Base-by-base conservation (phyloP, 805 yeast species). In the Spathaspora passalidarum region DNA sequence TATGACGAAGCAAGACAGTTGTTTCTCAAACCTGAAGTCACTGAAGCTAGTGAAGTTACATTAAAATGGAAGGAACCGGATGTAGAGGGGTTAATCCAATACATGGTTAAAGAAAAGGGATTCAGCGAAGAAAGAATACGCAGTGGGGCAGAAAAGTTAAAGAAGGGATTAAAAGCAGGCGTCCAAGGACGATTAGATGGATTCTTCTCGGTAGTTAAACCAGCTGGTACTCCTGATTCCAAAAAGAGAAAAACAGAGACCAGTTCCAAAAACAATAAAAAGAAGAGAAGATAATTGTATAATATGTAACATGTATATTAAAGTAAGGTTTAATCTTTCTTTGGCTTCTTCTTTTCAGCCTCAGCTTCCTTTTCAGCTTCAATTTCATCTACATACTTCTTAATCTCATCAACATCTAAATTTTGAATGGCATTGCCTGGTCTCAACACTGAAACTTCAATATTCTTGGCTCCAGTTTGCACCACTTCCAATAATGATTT, bases 381-480 rank as follows among this genome's bases (percentile, higher is more conserved):
- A 49, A 92, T 86, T 56, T 81, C 84, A 49, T 83, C 82, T 38
- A 91, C 97, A 54, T 82, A 78, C 47, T 75, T 75, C 55, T 82
- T 85, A 52, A 91, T 82, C 54, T 84, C 87, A 16, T 86, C 96
- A 44, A 81, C 77, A 14, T 81, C 68, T 60, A 91, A 76, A 45
- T 71, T 68, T 51, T 78, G 77, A 54, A 88, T 78, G 32, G 75
- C 66, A 54, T 76, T 70, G 43, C 80, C 81, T 23, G 97, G 87
- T 50, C 80, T 81, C 79, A 92, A 81, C 32, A 94, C 84, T 3
- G 95, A 86, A 42, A 94, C 82, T 69, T 94, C 99, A 61, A 94
- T 91, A 66, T 94, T 94, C 64, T 88, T 88, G 38, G 97, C 95
- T 36, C 99, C 99, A 2, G 97, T 91, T 72, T 94, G 98, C 19